These are phyloP conservation scores for Oenanthe sinensis DNA, from an alignment of 129 eudicot genomes.

Conservation along the genomic window DNA sequence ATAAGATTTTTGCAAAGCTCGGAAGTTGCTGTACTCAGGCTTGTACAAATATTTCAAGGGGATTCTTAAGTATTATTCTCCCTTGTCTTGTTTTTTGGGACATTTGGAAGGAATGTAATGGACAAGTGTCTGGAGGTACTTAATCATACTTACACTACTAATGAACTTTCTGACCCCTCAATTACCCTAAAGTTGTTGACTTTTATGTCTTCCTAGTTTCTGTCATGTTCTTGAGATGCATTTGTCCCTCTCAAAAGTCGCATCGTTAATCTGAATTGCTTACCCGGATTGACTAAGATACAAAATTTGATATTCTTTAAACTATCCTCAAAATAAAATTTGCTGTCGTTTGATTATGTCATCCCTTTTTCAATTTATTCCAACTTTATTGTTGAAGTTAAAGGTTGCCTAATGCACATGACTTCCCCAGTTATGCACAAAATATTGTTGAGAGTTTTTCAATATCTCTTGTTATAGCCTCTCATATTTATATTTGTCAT, in stretches of 20 bases:
- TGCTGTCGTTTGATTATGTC: background rate
- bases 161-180: background rate
- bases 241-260: background rate
- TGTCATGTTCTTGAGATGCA: conserved; percentile 3
- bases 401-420: background rate
- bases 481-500: background rate
- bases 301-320: background rate
- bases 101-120: conserved; percentile 14
- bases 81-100: conserved; percentile 19
- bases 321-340: background rate
- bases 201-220: background rate
- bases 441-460: background rate
- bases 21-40: conserved; percentile 19
- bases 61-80: conserved; percentile 8
- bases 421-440: background rate
- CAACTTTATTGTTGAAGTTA: background rate
- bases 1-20: conserved; percentile 12
- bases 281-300: background rate
- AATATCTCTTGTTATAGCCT: background rate
- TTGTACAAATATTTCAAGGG: conserved; percentile 9
- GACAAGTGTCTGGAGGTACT: conserved; percentile 19
- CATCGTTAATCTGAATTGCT: background rate
- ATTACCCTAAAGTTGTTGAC: background rate
- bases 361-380: background rate
- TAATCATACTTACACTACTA: conserved; percentile 2